Percentiles rank a stretch among this genome's conserved stretches.
Evolutionary conservation across 2,329 filamentous ascomycete species (phyloP).

Genomic region (Trichoderma pleuroti): DNA sequence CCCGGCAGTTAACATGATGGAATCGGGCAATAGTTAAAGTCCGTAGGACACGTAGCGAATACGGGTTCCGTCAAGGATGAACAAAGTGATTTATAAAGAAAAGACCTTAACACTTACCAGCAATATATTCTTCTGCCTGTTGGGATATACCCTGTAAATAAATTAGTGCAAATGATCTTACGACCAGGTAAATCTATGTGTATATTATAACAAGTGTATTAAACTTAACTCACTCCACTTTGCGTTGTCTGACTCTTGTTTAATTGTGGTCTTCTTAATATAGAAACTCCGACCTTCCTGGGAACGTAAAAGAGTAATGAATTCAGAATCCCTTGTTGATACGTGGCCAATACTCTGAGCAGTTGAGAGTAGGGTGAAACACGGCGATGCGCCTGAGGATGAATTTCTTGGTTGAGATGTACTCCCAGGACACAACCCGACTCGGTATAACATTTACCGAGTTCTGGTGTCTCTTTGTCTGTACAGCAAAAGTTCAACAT

Average conservation of each 20-base stretch:
- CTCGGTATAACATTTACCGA: neutral
- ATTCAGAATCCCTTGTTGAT: neutral
- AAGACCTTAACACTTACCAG: neutral
- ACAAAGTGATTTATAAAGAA: neutral
- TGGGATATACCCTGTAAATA: no score
- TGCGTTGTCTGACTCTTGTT: no score
- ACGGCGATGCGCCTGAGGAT: neutral
- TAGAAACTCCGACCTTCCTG: neutral
- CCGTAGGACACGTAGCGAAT: neutral
- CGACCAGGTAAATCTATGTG: no score
- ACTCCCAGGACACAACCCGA: neutral
- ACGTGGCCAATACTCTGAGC: neutral
- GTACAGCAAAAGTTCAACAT: neutral
- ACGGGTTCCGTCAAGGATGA: neutral
- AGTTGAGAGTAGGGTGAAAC: neutral
- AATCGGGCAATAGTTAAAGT: neutral
- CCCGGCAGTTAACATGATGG: neutral
- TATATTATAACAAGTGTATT: no score
- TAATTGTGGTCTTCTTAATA: no score
- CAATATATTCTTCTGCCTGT: neutral
- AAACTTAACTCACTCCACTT: no score
- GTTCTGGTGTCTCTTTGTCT: neutral
- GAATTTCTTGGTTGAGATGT: neutral
- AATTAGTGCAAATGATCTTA: no score
- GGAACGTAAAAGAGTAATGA: neutral